Evolutionary conservation across 2,329 filamentous ascomycete genomes (phyloP), one percentile per base, ranked within the genome.

Genomic region (Penicillium sp.): DNA sequence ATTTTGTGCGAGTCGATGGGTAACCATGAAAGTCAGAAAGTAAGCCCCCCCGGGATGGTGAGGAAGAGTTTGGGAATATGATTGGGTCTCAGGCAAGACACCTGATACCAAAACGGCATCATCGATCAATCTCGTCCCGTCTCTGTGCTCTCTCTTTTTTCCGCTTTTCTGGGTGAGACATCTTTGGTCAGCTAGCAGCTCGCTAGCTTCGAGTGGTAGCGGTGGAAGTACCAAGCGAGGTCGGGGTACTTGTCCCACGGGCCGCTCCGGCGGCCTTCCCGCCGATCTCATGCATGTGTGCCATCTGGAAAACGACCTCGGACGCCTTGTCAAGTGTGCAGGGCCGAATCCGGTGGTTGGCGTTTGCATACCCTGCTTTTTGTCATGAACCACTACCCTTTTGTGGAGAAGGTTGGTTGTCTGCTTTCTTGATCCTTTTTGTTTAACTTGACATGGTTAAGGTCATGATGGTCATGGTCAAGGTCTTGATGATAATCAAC

Each of bases 231-330:
- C 20, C 37, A 47, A 31, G 17, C 12, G n/a, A 15, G 54, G 57
- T 65, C 62, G 65, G 65, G 66, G 60, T 69, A 66, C 65, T 65
- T 63, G 63, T 68, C 64, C 66, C 67, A 68, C 68, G 66, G 67
- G 67, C 67, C 67, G 67, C 66, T 63, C 67, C 67, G 67, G 66
- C 57, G 20, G 20, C 20, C 67, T 69, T 68, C 67, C 67, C 67
- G 67, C 65, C 65, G 67, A 69, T 69, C 67, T 68, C 49, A 63
- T 69, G 67, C 67, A 69, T 68, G 61, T 67, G 65, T 65, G 60
- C 64, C 59, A 67, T 64, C 58, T 59, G 59, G 37, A 38, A 45
- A 43, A 28, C 28, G 31, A 47, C 49, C 15, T 47, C 48, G 38
- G 52, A 14, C 51, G 39, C 34, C 28, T 47, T 17, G 54, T 38